Evolutionary conservation across 1,284 basidiomycete species (phyloP).

Genomic region (Stygiomarasmius scandens): DNA sequence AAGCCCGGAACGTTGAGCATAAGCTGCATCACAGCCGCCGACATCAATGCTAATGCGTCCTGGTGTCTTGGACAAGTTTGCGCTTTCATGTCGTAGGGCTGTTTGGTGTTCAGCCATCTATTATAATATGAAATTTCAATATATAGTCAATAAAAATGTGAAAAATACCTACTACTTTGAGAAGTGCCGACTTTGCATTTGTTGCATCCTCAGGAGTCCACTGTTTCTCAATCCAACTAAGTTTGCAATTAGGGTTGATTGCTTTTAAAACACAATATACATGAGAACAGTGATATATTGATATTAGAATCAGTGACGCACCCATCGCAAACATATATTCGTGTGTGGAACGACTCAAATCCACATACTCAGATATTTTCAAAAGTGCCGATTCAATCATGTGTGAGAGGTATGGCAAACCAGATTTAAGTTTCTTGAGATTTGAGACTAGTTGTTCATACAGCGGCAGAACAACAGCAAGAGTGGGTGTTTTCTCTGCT

Average conservation of each 20-base stretch:
- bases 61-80: background rate
- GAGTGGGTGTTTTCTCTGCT: conserved; percentile 26
- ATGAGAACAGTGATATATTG: background rate
- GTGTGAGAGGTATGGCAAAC: conserved; percentile 17
- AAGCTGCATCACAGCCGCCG: background rate
- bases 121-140: background rate
- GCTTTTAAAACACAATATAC: conserved; percentile 12
- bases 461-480: conserved; percentile 22
- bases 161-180: conserved; percentile 15
- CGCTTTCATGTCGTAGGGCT: background rate
- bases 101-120: background rate
- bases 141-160: background rate
- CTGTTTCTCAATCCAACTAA: conserved; percentile 22
- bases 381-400: conserved; percentile 22
- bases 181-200: conserved; percentile 13
- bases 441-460: conserved; percentile 21
- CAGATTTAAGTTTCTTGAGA: conserved; percentile 7
- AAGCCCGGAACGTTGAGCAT: background rate
- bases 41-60: background rate
- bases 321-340: conserved; percentile 38
- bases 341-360: conserved; percentile 23
- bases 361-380: conserved; percentile 36
- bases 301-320: conserved; percentile 19
- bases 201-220: conserved; percentile 18
- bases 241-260: conserved; percentile 28